A percentile compares a stretch with the other conserved stretches of the same genome.
phyloP scores from a whole-genome alignment of 805 yeast species.

The Peterozyma toletana region DNA sequence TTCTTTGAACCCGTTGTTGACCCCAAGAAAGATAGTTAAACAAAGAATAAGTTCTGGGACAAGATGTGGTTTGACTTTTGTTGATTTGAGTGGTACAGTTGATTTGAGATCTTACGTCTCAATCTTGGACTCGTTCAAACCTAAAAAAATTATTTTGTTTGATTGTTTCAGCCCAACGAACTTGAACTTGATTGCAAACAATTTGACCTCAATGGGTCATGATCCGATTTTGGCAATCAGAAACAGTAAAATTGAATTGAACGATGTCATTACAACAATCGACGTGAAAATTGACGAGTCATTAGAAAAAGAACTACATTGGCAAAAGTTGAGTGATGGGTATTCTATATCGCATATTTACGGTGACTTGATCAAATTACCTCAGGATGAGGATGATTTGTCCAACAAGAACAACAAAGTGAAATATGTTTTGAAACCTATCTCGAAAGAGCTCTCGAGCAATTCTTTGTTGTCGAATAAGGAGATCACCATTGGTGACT shows the following conservation, averaged over 20 bases:
- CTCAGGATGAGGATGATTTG: neutral
- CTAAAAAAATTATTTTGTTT: constrained; percentile 58
- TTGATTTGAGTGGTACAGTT: constrained; percentile 79
- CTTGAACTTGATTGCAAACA: constrained; percentile 9
- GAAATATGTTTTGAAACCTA: constrained; percentile 3
- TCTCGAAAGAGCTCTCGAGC: constrained; percentile 3
- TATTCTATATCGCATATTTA: constrained; percentile 75
- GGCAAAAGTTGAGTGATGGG: constrained; percentile 84
- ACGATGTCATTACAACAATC: constrained; percentile 43
- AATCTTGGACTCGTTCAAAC: constrained; percentile 73
- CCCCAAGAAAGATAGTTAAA: constrained; percentile 41
- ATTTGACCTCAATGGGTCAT: constrained; percentile 15
- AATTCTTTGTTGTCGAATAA: constrained; percentile 11
- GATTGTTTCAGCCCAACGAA: constrained; percentile 21
- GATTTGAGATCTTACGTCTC: constrained; percentile 77
- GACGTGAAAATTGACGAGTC: constrained; percentile 65
- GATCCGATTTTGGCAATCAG: constrained; percentile 20
- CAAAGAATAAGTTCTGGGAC: constrained; percentile 32
- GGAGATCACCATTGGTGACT: constrained; percentile 79
- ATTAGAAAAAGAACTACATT: constrained; percentile 51
- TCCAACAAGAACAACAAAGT: neutral
- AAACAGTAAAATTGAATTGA: constrained; percentile 39
- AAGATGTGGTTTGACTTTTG: constrained; percentile 64
- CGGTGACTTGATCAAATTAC: constrained; percentile 42
- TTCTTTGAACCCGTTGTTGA: constrained; percentile 40